Percentiles rank a stretch among this genome's conserved stretches.
These are phyloP conservation scores for Phylloporus arenicola DNA, from an alignment of 768 basidiomycete species.

Conservation along the genomic window DNA sequence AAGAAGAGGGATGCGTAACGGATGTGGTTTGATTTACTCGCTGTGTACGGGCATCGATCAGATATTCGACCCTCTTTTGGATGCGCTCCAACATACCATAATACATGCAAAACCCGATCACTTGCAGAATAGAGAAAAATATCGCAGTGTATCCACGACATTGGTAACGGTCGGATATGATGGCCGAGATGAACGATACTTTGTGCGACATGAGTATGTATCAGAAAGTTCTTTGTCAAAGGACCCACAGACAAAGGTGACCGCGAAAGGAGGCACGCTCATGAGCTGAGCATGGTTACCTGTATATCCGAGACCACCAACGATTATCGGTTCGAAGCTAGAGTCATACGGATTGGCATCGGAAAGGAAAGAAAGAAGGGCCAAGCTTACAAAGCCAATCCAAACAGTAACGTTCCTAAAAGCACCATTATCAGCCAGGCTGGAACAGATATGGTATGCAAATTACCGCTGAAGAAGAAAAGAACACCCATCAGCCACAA, in stretches of 20 bases:
- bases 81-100: background rate
- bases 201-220: background rate
- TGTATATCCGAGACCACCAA: slow-evolving; percentile 53
- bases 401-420: slow-evolving; percentile 15
- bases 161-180: slow-evolving; percentile 48
- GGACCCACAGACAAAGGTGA: slow-evolving; percentile 42
- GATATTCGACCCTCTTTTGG: background rate
- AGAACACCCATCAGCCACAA: slow-evolving; percentile 46
- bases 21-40: slow-evolving; percentile 29
- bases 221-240: background rate
- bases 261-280: slow-evolving; percentile 51
- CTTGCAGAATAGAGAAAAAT: slow-evolving; percentile 38
- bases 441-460: background rate
- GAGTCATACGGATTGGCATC: slow-evolving; percentile 31
- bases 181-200: slow-evolving; percentile 38
- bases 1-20: slow-evolving; percentile 58
- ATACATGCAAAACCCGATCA: slow-evolving; percentile 23
- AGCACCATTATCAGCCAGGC: background rate
- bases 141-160: slow-evolving; percentile 46
- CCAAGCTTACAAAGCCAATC: slow-evolving; percentile 23
- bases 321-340: slow-evolving; percentile 67
- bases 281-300: slow-evolving; percentile 52
- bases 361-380: slow-evolving; percentile 9
- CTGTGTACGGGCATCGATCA: slow-evolving; percentile 6
- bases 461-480: slow-evolving; percentile 51